Evolutionary conservation across 1,284 basidiomycete species (phyloP), one percentile per base, ranked within the genome.

Genomic region (Microbotryum lychnidis-dioicae): DNA sequence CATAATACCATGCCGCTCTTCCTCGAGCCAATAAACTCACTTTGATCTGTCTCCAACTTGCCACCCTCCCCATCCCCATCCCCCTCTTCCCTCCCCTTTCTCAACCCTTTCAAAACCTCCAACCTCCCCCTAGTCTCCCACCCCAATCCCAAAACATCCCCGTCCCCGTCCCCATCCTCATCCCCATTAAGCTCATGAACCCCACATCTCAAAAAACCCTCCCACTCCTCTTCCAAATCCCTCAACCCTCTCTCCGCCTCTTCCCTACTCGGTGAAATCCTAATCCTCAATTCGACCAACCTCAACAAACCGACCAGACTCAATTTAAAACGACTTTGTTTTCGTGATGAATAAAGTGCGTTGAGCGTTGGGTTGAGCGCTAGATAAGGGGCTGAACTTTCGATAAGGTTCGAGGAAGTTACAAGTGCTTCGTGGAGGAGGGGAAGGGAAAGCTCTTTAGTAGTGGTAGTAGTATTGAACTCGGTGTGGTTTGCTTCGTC

Each of bases 201-300:
- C 31, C 31, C 31, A 16, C 37, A 42, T 42, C 37, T 42, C 37
- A 42, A 18, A 42, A 65, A 25, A 27, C 37, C 47, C 16, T 27
- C 37, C 63, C 60, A 62, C 8, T 9, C 50, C 33, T n/a, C 49
- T 25, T 62, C 63, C 5, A 67, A 21, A 23, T 64, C 60, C 12
- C 14, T 2, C 53, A 67, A n/a, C 2, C 63, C 57, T 31, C 57
- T 48, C 33, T 20, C 18, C 6, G 65, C 62, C 8, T 63, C 65
- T 8, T 23, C 50, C 1, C 6, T 23, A 47, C 46, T 57, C 37
- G 23, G 51, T 3, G 53, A 50, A 6, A 58, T 48, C 14, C 52
- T 46, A 3, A 50, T 33, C 14, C 57, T 50, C n/a, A 14, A n/a
- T 6, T 49, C 25, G 14, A 57, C 18, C 20, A 59, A 25, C 16